A percentile compares a stretch with the other conserved stretches of the same genome.
phyloP scores from a whole-genome alignment of 371 early-diverging fungal genomes.

The Rhizopus arrhizus region DNA sequence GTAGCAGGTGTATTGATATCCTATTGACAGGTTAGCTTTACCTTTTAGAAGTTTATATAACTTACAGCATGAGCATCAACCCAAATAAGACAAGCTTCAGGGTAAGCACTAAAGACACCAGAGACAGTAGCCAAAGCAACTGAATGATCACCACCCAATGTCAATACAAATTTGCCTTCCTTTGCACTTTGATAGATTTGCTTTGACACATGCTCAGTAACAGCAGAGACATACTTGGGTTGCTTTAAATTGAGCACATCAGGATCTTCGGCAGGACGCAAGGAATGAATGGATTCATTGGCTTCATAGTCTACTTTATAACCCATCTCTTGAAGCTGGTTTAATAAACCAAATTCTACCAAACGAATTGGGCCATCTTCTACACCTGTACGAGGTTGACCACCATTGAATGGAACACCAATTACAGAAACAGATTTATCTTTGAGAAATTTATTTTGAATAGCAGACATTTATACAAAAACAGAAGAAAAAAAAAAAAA shows the following conservation, averaged over 20 bases:
- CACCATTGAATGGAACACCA: constrained; percentile 78
- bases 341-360: constrained; percentile 80
- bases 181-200: constrained; percentile 64
- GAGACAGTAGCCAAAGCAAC: constrained; percentile 89
- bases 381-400: constrained; percentile 85
- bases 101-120: constrained; percentile 79
- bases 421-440: constrained; percentile 39
- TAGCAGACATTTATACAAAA: constrained; percentile 1
- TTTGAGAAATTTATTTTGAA: constrained; percentile 30
- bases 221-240: constrained; percentile 81
- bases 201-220: constrained; percentile 69
- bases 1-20: constrained; percentile 95
- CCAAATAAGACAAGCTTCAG: constrained; percentile 92
- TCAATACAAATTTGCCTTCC: constrained; percentile 81
- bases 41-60: constrained; percentile 6
- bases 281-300: constrained; percentile 58
- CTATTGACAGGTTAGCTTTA: constrained; percentile 35
- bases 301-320: constrained; percentile 77
- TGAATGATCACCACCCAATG: constrained; percentile 96
- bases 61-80: constrained; percentile 95
- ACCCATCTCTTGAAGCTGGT: constrained; percentile 81
- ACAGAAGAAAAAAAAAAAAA: constrained; percentile 5
- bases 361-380: constrained; percentile 86
- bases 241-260: constrained; percentile 80
- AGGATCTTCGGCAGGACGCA: constrained; percentile 69